Conservation (phyloP, 495 filamentous ascomycete species). For the Daldinia bambusicola region DNA sequence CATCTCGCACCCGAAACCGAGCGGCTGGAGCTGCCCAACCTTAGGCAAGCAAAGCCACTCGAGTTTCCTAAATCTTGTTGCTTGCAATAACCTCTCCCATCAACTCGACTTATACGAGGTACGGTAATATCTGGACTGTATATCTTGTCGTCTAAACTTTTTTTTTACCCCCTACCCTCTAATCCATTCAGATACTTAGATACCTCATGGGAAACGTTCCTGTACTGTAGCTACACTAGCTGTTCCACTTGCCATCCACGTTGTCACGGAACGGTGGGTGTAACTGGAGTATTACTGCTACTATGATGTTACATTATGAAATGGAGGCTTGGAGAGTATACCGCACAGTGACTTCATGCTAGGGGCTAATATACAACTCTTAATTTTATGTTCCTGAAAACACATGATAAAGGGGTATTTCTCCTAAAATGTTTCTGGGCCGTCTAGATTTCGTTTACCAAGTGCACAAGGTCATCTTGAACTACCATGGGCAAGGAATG, state of each 20-base stretch:
- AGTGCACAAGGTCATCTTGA: too few species aligned
- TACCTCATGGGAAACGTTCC: too few species aligned
- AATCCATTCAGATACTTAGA: neutral
- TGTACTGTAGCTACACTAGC: neutral
- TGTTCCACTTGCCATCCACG: neutral
- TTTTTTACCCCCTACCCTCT: neutral
- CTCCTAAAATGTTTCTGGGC: too few species aligned
- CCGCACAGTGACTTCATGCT: too few species aligned
- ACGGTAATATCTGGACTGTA: neutral
- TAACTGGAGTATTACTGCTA: neutral
- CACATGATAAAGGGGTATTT: too few species aligned
- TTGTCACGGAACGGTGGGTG: neutral
- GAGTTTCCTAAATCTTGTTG: neutral
- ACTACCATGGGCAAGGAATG: too few species aligned
- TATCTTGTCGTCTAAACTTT: neutral
- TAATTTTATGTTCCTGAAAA: too few species aligned
- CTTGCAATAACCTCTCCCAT: too few species aligned
- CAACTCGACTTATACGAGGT: neutral
- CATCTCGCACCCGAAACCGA: neutral
- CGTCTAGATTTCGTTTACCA: too few species aligned
- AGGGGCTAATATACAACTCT: too few species aligned
- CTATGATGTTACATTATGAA: too few species aligned
- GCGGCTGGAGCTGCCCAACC: neutral
- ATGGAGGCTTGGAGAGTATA: too few species aligned
- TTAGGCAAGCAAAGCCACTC: neutral